Evolutionary conservation across 768 basidiomycete species (phyloP).

Genomic region (Naganishia randhawae): DNA sequence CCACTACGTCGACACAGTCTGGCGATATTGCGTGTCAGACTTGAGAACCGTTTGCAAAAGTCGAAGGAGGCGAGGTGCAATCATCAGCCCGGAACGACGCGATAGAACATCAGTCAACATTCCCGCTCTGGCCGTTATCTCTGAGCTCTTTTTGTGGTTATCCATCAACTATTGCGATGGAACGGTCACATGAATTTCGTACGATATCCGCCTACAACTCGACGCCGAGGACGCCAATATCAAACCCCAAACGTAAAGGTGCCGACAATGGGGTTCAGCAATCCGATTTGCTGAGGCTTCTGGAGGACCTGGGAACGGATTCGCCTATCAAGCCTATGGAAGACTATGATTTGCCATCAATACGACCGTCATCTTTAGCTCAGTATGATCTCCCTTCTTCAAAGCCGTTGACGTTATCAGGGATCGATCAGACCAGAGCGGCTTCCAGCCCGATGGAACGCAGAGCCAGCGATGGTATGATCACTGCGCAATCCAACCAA

Average conservation of each 20-base stretch:
- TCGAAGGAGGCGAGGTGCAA: neutral
- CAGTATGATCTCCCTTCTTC: neutral
- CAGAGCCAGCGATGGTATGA: slow-evolving; percentile 18
- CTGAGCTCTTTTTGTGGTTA: neutral
- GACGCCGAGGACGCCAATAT: slow-evolving; percentile 10
- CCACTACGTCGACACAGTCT: neutral
- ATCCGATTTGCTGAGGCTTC: slow-evolving; percentile 13
- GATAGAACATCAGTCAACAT: slow-evolving; percentile 20
- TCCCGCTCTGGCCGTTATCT: neutral
- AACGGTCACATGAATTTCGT: neutral
- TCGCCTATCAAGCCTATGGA: slow-evolving; percentile 22
- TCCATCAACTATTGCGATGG: neutral
- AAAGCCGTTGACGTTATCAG: neutral
- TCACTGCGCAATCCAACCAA: neutral
- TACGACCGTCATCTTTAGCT: slow-evolving; percentile 7
- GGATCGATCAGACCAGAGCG: neutral
- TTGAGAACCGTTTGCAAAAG: neutral
- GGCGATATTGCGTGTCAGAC: neutral
- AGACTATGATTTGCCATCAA: slow-evolving; percentile 5
- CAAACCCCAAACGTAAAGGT: slow-evolving; percentile 5
- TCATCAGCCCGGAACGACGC: neutral
- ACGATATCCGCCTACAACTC: neutral
- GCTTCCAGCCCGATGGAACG: slow-evolving; percentile 19
- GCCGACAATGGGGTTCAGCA: slow-evolving; percentile 5
- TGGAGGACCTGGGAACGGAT: slow-evolving; percentile 16